Base-by-base conservation (phyloP, 768 basidiomycete genomes). In the Suillus subalutaceus region DNA sequence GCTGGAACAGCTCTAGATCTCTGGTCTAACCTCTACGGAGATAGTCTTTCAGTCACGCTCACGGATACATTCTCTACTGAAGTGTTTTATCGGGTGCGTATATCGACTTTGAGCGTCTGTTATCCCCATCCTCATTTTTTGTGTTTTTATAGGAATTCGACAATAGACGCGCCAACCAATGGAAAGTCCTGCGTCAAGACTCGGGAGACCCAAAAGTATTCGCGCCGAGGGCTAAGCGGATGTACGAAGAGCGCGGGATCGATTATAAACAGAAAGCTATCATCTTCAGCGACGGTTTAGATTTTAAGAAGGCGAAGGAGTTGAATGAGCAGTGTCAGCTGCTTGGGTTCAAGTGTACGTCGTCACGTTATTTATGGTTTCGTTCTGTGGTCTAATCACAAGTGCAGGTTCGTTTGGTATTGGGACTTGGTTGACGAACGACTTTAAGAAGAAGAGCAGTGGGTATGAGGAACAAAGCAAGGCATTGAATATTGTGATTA, bases 41-140 rank as follows among this genome's bases (percentile, higher is more conserved):
- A 79, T 40, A 66, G 72, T 26, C 79, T 88, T 37, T 84, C 90
- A 63, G 86, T 94, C 65, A 94, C 96, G 23, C 81, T 98, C 41
- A 97, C 97, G 16, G 97, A 99, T 78, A 99, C 97, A 0, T 99
- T 97, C 78, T 92, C 96, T 7, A 93, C 92, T 2, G 79, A 85
- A 40, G 88, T 86, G 0, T 99, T 98, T 79, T 96, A 94, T 82
- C 84, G 87, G 79, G 95, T 86, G 73, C 48, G 67, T 20, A 16
- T 20, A 18, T 44, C n/a, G 23, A 59, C 44, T 57, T n/a, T 56
- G 64, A 68, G 41, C 16, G 23, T 48, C 58, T 5, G 20, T 8
- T 4, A 23, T 50, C 2, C 6, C 3, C 4, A 30, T 30, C 15
- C 8, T 52, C 15, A 10, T 9, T 44, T 44, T 44, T 44, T 9